A percentile compares a stretch with the other conserved stretches of the same genome.
phyloP scores from a whole-genome alignment of 805 yeast genomes.

The Barnettozyma sp. region DNA sequence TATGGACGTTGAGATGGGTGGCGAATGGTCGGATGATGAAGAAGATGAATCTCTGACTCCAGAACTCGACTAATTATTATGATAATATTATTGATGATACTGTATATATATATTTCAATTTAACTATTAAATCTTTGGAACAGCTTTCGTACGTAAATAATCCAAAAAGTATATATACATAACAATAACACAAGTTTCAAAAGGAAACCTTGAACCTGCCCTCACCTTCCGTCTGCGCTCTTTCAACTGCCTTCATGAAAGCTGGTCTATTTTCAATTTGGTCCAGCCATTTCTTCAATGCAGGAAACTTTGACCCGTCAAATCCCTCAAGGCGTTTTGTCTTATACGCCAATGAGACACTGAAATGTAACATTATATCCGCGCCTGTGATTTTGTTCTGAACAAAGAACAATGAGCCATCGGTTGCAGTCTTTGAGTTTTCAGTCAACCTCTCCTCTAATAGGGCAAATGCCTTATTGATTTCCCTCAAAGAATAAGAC shows the following conservation, averaged over 20 bases:
- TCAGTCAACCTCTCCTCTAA: constrained; percentile 35
- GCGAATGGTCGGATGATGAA: constrained; percentile 55
- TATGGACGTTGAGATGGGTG: constrained; percentile 50
- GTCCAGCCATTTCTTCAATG: constrained; percentile 23
- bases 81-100: neutral
- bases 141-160: too few relatives aligned
- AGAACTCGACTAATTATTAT: constrained; percentile 1
- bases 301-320: constrained; percentile 23
- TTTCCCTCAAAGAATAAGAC: constrained; percentile 43
- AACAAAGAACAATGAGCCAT: constrained; percentile 32
- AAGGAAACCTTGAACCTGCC: constrained; percentile 1
- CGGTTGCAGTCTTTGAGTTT: constrained; percentile 16
- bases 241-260: constrained; percentile 40
- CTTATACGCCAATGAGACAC: constrained; percentile 23
- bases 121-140: neutral
- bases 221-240: constrained; percentile 4
- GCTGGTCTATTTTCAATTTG: constrained; percentile 24
- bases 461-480: constrained; percentile 32
- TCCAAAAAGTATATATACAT: neutral
- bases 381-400: constrained; percentile 47
- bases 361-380: constrained; percentile 46
- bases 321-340: constrained; percentile 16
- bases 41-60: constrained; percentile 36
- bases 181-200: neutral
- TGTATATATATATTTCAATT: neutral